Percentiles rank a stretch among this genome's conserved stretches.
Conservation (phyloP, 75 land plant species). For the Chamaecyparis obtusa region DNA sequence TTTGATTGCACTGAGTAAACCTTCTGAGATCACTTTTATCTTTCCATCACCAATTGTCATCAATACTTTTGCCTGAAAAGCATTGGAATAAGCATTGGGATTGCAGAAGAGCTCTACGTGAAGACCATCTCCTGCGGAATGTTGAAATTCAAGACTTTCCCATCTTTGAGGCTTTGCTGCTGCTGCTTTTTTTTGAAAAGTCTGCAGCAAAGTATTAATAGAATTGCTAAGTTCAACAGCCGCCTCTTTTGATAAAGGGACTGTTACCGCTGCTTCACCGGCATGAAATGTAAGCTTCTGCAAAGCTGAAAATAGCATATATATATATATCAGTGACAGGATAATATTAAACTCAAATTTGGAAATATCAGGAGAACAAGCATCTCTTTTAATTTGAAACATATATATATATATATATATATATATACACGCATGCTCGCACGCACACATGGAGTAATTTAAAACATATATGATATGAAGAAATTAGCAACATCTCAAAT, state of each 20-base stretch:
- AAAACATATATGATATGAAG: not conserved
- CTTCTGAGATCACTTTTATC: conserved; percentile 31
- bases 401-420: too few relatives aligned
- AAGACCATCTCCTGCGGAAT: conserved; percentile 31
- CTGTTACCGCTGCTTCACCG: conserved; percentile 36
- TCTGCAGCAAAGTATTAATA: conserved; percentile 25
- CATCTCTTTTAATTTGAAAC: not conserved
- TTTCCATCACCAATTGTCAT: conserved; percentile 39
- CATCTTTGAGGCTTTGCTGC: conserved; percentile 34
- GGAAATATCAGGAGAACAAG: not conserved
- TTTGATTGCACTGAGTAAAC: conserved; percentile 40
- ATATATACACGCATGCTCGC: too few relatives aligned
- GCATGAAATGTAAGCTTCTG: conserved; percentile 30
- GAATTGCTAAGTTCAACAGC: conserved; percentile 31
- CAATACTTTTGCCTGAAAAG: conserved; percentile 45
- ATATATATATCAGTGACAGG: not conserved
- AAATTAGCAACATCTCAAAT: not conserved
- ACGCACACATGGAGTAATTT: not conserved
- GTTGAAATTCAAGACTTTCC: conserved; percentile 40
- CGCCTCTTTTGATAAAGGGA: conserved; percentile 31
- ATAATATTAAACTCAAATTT: not conserved
- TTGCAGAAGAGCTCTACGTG: conserved; percentile 41
- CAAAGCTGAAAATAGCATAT: not conserved
- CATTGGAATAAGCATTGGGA: conserved; percentile 48
- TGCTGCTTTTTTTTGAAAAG: conserved; percentile 36